Percentiles rank a stretch among this genome's conserved stretches.
phyloP scores from a whole-genome alignment of 768 basidiomycete genomes.

The Pisolithus tinctorius region DNA sequence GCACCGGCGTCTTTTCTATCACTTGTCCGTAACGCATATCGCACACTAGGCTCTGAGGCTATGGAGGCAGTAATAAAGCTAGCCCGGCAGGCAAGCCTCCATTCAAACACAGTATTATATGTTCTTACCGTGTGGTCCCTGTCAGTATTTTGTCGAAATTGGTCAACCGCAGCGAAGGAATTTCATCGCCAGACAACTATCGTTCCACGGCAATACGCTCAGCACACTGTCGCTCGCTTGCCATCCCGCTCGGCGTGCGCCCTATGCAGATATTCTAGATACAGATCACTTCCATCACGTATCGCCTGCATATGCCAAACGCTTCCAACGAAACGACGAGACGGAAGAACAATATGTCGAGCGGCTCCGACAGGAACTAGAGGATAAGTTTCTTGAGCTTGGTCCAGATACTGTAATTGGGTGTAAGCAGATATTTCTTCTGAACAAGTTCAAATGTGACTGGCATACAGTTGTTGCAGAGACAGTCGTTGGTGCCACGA shows the following conservation, averaged over 20 bases:
- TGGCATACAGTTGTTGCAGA: conserved; percentile 61
- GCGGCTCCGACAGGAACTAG: conserved; percentile 71
- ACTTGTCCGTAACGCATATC: background rate
- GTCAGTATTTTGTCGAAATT: conserved; percentile 63
- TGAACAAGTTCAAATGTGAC: background rate
- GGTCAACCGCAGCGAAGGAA: conserved; percentile 66
- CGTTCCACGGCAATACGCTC: conserved; percentile 83
- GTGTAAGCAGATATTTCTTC: conserved; percentile 41
- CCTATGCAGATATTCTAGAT: conserved; percentile 63
- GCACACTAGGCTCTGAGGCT: conserved; percentile 67
- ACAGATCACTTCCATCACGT: conserved; percentile 72
- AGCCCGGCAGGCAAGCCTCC: conserved; percentile 54
- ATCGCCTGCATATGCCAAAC: conserved; percentile 78
- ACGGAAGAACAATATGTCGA: conserved; percentile 75
- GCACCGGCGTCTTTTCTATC: background rate
- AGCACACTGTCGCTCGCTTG: conserved; percentile 61
- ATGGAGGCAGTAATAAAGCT: conserved; percentile 86
- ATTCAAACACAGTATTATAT: background rate
- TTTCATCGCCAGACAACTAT: conserved; percentile 72
- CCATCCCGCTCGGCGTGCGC: conserved; percentile 60
- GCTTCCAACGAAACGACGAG: conserved; percentile 67
- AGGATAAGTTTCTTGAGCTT: conserved; percentile 76
- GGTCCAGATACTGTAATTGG: conserved; percentile 80
- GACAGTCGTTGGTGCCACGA: conserved; percentile 83
- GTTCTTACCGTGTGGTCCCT: conserved; percentile 7